Evolutionary conservation across 768 basidiomycete species (phyloP).

Genomic region (Tylopilus plumbeoviolaceoides): DNA sequence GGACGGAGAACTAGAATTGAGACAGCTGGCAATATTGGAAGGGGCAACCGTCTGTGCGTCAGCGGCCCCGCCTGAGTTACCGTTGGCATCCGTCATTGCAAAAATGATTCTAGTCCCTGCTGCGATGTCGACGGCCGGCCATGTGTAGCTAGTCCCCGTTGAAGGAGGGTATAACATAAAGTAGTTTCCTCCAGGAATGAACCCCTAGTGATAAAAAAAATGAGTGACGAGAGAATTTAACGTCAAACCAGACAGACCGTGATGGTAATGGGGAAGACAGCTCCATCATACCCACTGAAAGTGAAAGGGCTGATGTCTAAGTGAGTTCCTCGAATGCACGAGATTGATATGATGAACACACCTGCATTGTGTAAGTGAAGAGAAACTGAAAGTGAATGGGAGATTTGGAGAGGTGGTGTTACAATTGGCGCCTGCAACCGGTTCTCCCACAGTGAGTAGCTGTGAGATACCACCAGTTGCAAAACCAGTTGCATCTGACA

Average conservation of each 20-base stretch:
- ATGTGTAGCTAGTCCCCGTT: constrained; percentile 38
- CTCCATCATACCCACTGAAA: constrained; percentile 43
- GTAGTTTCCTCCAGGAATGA: constrained; percentile 59
- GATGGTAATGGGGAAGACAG: constrained; percentile 52
- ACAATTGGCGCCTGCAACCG: constrained; percentile 43
- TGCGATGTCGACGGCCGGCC: constrained; percentile 54
- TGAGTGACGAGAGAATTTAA: not conserved
- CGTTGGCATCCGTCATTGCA: constrained; percentile 47
- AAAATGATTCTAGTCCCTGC: constrained; percentile 59
- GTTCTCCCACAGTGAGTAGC: constrained; percentile 45
- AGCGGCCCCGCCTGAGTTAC: constrained; percentile 57
- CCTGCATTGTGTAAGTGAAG: constrained; percentile 60
- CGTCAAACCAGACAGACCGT: constrained; percentile 34
- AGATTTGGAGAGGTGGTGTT: constrained; percentile 42
- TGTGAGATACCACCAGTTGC: constrained; percentile 57
- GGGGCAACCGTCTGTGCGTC: constrained; percentile 44
- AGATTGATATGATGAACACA: constrained; percentile 23
- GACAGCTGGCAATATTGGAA: constrained; percentile 48
- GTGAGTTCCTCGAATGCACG: constrained; percentile 3
- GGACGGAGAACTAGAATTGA: constrained; percentile 50
- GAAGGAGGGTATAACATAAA: constrained; percentile 42
- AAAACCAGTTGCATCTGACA: constrained; percentile 73
- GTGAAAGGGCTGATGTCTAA: constrained; percentile 37
- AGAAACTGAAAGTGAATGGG: constrained; percentile 45
- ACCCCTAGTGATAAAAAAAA: constrained; percentile 36